These are phyloP conservation scores for Flaveria trinervia DNA, from an alignment of 129 eudicot genomes.

Conservation along the genomic window DNA sequence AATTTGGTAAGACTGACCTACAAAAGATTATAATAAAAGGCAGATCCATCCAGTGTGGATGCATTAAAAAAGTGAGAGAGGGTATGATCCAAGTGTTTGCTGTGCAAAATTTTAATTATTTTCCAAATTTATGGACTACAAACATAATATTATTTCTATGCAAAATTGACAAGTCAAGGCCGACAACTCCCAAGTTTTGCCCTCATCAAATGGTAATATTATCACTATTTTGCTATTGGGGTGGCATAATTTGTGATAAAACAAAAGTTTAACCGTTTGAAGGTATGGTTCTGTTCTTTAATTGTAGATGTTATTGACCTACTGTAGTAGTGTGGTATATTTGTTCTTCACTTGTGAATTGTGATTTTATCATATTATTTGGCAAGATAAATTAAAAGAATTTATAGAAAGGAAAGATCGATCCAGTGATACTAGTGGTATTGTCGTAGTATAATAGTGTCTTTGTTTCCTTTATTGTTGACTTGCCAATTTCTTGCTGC, in stretches of 20 bases:
- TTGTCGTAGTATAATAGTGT: not conserved
- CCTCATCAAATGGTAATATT: not conserved
- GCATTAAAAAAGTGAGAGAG: not conserved
- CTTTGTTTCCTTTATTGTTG: not conserved
- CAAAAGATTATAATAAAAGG: constrained; percentile 2
- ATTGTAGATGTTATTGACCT: too few relatives aligned
- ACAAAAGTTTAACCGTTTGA: not conserved
- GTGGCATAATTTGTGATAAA: not conserved
- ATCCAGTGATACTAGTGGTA: not conserved
- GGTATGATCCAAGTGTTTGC: not conserved
- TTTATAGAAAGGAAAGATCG: not conserved
- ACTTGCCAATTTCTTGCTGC: not conserved
- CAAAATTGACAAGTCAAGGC: too few relatives aligned
- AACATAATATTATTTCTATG: too few relatives aligned
- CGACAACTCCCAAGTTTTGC: not conserved
- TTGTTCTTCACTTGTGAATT: too few relatives aligned
- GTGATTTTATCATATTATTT: too few relatives aligned
- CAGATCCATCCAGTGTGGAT: not conserved
- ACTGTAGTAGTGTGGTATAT: too few relatives aligned
- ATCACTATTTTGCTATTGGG: not conserved
- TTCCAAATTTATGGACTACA: not conserved
- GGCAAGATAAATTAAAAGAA: too few relatives aligned
- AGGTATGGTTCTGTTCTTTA: too few relatives aligned
- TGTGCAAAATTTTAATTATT: not conserved
- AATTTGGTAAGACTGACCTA: not conserved